Evolutionary conservation across 176 grass and related monocot species (phyloP).

Genomic region (Tillandsia fasciculata): DNA sequence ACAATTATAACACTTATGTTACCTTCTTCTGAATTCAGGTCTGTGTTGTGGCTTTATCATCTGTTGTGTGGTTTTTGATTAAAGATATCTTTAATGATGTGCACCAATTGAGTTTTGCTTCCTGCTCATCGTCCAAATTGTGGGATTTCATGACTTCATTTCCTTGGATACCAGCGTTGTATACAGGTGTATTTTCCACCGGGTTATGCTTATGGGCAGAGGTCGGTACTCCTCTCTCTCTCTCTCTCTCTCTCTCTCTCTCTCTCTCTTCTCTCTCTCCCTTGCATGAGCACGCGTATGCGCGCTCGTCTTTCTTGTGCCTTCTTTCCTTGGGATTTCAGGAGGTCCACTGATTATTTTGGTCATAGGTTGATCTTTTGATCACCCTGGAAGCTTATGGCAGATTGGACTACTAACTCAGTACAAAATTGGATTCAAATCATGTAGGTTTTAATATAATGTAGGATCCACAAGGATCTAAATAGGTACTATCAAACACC

Average conservation of each 20-base stretch:
- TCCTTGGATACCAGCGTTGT: constrained; percentile 94
- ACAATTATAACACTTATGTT: background rate
- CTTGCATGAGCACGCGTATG: background rate
- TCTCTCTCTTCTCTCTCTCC: background rate
- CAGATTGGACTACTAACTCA: too few relatives aligned
- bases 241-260: constrained; percentile 3
- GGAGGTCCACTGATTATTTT: too few relatives aligned
- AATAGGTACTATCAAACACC: too few relatives aligned
- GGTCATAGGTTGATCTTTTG: too few relatives aligned
- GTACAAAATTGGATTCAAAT: too few relatives aligned
- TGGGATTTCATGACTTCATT: constrained; percentile 59
- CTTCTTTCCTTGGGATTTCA: too few relatives aligned
- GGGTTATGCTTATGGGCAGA: constrained; percentile 89
- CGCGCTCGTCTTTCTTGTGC: background rate
- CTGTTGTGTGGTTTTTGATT: constrained; percentile 65
- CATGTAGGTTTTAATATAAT: too few relatives aligned
- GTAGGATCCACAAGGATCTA: too few relatives aligned
- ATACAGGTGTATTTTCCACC: constrained; percentile 75
- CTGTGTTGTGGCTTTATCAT: constrained; percentile 63
- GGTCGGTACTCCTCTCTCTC: constrained; percentile 40
- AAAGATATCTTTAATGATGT: constrained; percentile 43
- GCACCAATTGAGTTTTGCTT: constrained; percentile 33
- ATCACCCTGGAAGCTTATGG: too few relatives aligned
- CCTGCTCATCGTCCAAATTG: constrained; percentile 37
- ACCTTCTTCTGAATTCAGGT: constrained; percentile 42